Evolutionary conservation across 352 stramenopile species (phyloP), one percentile per base, ranked within the genome.

Genomic region (Halophytophthora polymorphica): DNA sequence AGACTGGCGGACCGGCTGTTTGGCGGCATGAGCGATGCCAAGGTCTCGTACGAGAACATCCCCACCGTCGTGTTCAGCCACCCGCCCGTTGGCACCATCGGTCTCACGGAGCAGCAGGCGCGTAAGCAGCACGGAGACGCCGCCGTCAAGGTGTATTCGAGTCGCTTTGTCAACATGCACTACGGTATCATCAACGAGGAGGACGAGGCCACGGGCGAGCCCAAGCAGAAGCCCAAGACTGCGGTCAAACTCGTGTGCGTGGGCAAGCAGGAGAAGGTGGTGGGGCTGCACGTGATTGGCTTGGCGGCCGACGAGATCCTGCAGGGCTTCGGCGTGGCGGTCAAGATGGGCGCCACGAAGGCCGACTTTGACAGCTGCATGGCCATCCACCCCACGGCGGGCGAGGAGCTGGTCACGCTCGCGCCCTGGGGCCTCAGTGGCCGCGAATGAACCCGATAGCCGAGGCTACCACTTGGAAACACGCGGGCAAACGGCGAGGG

Each of bases 311-410:
- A 99, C 70, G 97, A 99, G 81, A 98, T 99, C 72, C 69, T 99
- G 55, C 97, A 99, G 74, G 97, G 97, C 50, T 99, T 99, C 65
- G 97, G 86, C 45, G 94, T 99, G 18, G 97, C 97, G 2, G 89
- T 99, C 56, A 99, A 99, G 70, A 98, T 98, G 90, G 95, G 94
- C 39, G 95, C 94, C 6, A 99, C 95, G 43, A 98, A 98, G 71
- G 84, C 84, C 31, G 96, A 99, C 67, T 98, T 99, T 62, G 95
- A 99, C 70, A 83, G 82, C 47, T 95, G 81, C 45, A 85, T 98
- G 43, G 96, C 92, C 18, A 98, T 99, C 64, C 96, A 99, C 75
- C 96, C 96, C 15, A 99, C 96, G 6, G 87, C 92, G 1, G 80
- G 86, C 28, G 97, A 99, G 75, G 97, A 99, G 76, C 63, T 99